Conservation (phyloP, 805 yeast genomes). For the Hanseniaspora hatyaiensis region DNA sequence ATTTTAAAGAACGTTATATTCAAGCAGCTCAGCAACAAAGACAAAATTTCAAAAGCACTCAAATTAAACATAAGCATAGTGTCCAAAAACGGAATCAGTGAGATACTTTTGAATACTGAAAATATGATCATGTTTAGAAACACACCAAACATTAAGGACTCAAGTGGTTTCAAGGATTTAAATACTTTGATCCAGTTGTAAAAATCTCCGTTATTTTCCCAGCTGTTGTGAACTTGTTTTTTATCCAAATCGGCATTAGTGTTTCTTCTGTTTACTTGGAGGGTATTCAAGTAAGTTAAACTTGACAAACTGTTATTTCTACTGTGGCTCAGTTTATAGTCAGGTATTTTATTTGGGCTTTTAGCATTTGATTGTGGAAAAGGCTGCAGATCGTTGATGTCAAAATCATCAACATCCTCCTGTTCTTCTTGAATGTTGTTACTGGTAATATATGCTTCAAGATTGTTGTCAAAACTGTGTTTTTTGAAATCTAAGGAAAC, state of each 20-base stretch:
- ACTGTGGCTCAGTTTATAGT: neutral
- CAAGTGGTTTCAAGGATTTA: conserved; percentile 20
- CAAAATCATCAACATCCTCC: conserved; percentile 2
- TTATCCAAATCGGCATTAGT: neutral
- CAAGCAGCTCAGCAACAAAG: conserved; percentile 27
- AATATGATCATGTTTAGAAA: conserved; percentile 16
- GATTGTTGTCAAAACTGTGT: neutral
- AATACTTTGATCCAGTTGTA: conserved; percentile 18
- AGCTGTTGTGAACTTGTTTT: no score
- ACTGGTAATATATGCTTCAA: neutral
- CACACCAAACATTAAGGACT: conserved; percentile 18
- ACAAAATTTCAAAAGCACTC: conserved; percentile 26
- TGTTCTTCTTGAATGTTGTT: neutral
- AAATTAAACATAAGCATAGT: conserved; percentile 12
- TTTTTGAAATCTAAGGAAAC: neutral
- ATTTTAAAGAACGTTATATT: conserved; percentile 22
- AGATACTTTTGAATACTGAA: conserved; percentile 16
- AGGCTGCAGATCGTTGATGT: conserved; percentile 10
- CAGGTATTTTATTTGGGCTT: neutral
- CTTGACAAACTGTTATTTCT: neutral
- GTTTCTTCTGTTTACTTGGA: neutral
- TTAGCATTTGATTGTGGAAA: conserved; percentile 4
- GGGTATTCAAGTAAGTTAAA: neutral
- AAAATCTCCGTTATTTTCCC: neutral
- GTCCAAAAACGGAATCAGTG: conserved; percentile 15